A percentile compares a stretch with the other conserved stretches of the same genome.
Evolutionary conservation across 2,329 filamentous ascomycete genomes (phyloP).

Genomic region (Mycosphaerella arachidis): DNA sequence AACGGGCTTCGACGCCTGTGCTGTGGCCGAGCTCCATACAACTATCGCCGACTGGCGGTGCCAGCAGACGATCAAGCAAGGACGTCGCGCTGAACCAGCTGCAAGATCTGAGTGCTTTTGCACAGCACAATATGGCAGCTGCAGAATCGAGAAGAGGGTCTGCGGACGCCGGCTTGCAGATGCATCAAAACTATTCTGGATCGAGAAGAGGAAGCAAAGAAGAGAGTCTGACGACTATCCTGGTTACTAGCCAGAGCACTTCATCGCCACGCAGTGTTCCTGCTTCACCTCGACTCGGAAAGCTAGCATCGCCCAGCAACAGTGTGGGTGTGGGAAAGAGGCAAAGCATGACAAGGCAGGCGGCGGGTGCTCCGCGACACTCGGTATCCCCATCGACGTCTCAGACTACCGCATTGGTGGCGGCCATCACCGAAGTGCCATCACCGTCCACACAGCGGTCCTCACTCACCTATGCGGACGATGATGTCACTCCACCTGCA

Average conservation of each 20-base stretch:
- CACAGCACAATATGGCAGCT: constrained; percentile 26
- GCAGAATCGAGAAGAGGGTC: constrained; percentile 32
- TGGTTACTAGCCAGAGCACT: constrained; percentile 31
- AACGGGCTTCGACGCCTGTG: constrained; percentile 25
- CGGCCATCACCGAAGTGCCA: constrained; percentile 27
- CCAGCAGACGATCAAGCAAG: constrained; percentile 34
- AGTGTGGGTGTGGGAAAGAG: constrained; percentile 2
- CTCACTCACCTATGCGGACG: constrained; percentile 30
- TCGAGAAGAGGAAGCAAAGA: constrained; percentile 34
- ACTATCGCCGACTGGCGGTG: constrained; percentile 23
- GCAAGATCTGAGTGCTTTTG: constrained; percentile 28
- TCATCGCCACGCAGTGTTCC: constrained; percentile 23
- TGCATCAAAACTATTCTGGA: constrained; percentile 31
- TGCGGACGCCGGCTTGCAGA: constrained; percentile 32
- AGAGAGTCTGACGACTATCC: constrained; percentile 33
- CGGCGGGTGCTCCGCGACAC: constrained; percentile 14
- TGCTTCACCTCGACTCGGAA: constrained; percentile 15
- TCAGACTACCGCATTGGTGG: constrained; percentile 32
- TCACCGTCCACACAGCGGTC: constrained; percentile 33
- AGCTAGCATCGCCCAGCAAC: constrained; percentile 19
- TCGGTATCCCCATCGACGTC: constrained; percentile 31
- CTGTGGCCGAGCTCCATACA: constrained; percentile 18
- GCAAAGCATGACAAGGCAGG: constrained; percentile 11
- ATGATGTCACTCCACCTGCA: constrained; percentile 17
- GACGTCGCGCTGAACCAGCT: constrained; percentile 34